Base-by-base conservation (phyloP, 441 rosid species). In the Geranium incanum region DNA sequence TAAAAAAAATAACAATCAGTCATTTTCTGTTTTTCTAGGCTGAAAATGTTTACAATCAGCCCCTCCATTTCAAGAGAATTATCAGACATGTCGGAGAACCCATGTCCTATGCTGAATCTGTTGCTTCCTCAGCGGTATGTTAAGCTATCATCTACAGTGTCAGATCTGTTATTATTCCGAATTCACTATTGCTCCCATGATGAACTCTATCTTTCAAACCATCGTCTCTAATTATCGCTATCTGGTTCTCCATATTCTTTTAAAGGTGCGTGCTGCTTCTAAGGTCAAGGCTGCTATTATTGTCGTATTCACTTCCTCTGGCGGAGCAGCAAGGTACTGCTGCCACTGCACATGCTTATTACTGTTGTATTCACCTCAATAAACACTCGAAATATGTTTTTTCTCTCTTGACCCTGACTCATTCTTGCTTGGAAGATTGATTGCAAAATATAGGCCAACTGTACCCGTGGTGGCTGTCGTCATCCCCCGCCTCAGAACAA, bases 201-300 rank as follows among this genome's bases (percentile, higher is more conserved):
- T 28, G 33, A 28, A 28, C 33, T 28, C 33, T 28, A 28, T 28
- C 33, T 28, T 28, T 28, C 33, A 28, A 28, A 28, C 33, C 33
- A 28, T 28, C 33, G 33, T 28, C 33, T 28, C 33, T 28, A 28
- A 28, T 28, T 28, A 45, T 19, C 0, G 19, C 41, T 38, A 21
- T 21, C 0, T 72, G 36, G 1, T 68, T 55, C 23, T 60, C 36
- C 12, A 2, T 64, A 6, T 63, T 7, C 62, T 3, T 52, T n/a
- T 38, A 16, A 72, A 76, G 79, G 79, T 77, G 6, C 76, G 79
- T 15, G 70, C 72, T 4, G 79, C 79, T 55, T 45, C 70, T 33
- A 77, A 77, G 71, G 79, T 72, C 68, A 77, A 77, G 50, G 79
- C 79, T 52, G 76, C 79, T 6, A 72, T 65, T 13, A 77, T 77